Conservation (phyloP, 1,284 basidiomycete genomes). For the Apiotrichum porosum region DNA sequence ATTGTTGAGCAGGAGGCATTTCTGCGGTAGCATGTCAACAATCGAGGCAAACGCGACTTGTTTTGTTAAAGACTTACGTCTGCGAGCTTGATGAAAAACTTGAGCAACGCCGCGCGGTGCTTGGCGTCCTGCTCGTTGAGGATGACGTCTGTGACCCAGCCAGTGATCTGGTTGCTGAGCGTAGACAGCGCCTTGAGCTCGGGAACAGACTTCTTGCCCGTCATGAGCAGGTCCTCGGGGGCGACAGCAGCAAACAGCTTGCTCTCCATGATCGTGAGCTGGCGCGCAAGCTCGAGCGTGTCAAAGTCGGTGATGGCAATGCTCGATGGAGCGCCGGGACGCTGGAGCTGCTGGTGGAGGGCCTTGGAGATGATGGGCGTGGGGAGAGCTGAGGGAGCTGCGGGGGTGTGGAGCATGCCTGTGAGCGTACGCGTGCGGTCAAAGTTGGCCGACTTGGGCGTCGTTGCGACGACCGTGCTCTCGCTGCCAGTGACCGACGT, state of each 20-base stretch:
- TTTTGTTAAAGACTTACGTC: constrained; percentile 84
- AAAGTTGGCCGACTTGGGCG: constrained; percentile 14
- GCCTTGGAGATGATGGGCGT: constrained; percentile 76
- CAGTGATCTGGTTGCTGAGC: constrained; percentile 85
- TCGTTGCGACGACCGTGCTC: constrained; percentile 2
- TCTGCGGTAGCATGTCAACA: constrained; percentile 53
- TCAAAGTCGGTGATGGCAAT: constrained; percentile 88
- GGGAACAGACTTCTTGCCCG: constrained; percentile 68
- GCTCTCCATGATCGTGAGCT: constrained; percentile 90
- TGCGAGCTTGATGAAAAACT: constrained; percentile 88
- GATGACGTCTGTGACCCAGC: constrained; percentile 91
- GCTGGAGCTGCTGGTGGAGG: constrained; percentile 56
- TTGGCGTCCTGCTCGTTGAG: constrained; percentile 79
- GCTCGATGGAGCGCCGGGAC: constrained; percentile 52
- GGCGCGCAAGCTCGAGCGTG: constrained; percentile 83
- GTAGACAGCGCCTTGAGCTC: constrained; percentile 83
- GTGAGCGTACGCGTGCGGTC: constrained; percentile 17
- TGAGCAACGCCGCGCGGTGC: constrained; percentile 73
- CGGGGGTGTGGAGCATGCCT: constrained; percentile 6
- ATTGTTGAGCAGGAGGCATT: constrained; percentile 84
- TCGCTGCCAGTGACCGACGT: neutral
- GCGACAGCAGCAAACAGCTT: constrained; percentile 81
- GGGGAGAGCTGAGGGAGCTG: constrained; percentile 25
- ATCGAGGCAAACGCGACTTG: too few relatives aligned
- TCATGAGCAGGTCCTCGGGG: constrained; percentile 83